Evolutionary conservation across 345 rosid genomes (phyloP).

Genomic region (Eucalyptus polyanthemos): DNA sequence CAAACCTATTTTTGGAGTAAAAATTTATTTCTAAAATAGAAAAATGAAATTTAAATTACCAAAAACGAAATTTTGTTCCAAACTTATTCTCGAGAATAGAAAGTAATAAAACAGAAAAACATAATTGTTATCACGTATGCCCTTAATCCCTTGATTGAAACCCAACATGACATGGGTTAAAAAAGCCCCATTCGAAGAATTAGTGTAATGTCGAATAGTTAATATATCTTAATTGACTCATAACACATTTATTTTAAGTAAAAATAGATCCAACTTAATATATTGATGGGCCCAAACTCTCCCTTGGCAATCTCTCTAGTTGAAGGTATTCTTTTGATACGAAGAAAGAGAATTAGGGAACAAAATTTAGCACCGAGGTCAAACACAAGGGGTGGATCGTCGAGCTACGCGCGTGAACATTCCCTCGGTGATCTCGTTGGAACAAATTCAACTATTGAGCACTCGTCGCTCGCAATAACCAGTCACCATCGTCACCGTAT

Average conservation of each 20-base stretch:
- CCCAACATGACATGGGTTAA: too few species aligned
- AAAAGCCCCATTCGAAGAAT: too few species aligned
- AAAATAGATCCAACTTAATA: not conserved
- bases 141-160: too few species aligned
- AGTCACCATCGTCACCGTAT: not conserved
- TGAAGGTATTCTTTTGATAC: not conserved
- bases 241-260: not conserved
- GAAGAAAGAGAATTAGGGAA: too few species aligned
- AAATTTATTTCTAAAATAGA: too few species aligned
- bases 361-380: not conserved
- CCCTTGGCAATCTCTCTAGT: not conserved
- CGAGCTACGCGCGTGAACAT: not conserved
- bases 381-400: not conserved
- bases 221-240: not conserved
- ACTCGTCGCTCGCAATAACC: not conserved
- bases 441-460: too few species aligned
- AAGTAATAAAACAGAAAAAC: too few species aligned
- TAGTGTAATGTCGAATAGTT: not conserved
- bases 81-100: accelerated
- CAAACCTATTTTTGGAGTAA: too few species aligned
- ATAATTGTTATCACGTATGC: too few species aligned
- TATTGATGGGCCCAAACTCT: not conserved
- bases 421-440: not conserved
- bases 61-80: too few species aligned
- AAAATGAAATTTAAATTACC: too few species aligned